Percentiles rank a stretch among this genome's conserved stretches.
Evolutionary conservation across 768 basidiomycete genomes (phyloP).

Genomic region (Roridomyces roridus): DNA sequence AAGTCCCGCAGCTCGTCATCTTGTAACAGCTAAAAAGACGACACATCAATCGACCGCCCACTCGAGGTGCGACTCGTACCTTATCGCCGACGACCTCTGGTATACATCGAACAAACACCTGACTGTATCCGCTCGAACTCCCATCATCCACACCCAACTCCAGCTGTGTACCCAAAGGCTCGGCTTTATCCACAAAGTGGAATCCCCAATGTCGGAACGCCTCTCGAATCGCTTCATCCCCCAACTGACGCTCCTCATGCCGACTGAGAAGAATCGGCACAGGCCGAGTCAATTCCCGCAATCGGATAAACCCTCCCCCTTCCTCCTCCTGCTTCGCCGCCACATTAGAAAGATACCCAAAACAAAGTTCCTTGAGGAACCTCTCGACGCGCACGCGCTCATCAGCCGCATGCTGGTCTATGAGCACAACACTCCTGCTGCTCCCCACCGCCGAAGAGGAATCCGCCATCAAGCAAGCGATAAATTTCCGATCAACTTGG

Average conservation of each 20-base stretch:
- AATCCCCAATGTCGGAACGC: conserved; percentile 78
- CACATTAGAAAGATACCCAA: conserved; percentile 61
- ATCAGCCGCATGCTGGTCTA: conserved; percentile 99
- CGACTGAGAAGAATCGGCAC: conserved; percentile 68
- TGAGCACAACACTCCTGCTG: conserved; percentile 62
- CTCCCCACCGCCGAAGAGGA: conserved; percentile 9
- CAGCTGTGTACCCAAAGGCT: conserved; percentile 28
- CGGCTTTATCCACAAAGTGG: conserved; percentile 45
- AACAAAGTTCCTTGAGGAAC: conserved; percentile 77
- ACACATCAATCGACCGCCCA: conserved; percentile 10
- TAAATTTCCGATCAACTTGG: conserved; percentile 92
- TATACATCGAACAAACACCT: conserved; percentile 65
- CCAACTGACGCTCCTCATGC: conserved; percentile 63
- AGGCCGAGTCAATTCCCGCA: conserved; percentile 55
- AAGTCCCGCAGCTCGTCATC: conserved; percentile 79
- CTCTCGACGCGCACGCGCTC: conserved; percentile 92
- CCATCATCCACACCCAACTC: conserved; percentile 31
- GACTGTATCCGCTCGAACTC: conserved; percentile 56
- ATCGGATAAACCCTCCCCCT: conserved; percentile 22
- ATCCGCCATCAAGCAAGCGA: conserved; percentile 68
- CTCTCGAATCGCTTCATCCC: conserved; percentile 43
- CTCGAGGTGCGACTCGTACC: conserved; percentile 34
- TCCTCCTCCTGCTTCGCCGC: conserved; percentile 35
- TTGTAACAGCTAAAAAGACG: conserved; percentile 55
- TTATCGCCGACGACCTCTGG: conserved; percentile 79